Base-by-base conservation (phyloP, 768 basidiomycete genomes). In the Gelatoporia subvermispora region DNA sequence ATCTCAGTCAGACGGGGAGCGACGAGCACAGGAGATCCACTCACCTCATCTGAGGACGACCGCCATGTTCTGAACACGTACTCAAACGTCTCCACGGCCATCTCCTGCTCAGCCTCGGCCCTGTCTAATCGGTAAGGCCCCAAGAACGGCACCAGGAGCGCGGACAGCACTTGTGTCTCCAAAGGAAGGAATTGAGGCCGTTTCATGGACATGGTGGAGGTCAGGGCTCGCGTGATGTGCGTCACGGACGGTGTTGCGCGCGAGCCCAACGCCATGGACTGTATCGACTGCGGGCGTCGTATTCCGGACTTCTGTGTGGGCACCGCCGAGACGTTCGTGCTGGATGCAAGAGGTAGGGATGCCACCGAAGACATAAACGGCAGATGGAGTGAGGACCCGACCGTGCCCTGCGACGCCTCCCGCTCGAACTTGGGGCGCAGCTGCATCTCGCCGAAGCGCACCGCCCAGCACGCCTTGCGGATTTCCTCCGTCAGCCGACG, bases 81-180 rank as follows among this genome's bases (percentile, higher is more conserved):
- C 49, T 85, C 82, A 53, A 86, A 87, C 0, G 76, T 66, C 45
- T 86, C 85, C 15, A 83, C 62, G 0, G 85, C 76, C 15, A 71
- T 65, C 55, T 68, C 70, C 45, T 74, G 72, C 49, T 87, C 85
- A 35, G 79, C 73, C 22, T 80, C 78, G 3, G 68, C 47, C 25
- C 62, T 57, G 2, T 60, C 46, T 3, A 69, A 68, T 17, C 57
- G 61, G 11, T 70, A 65, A 7, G 60, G 65, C 4, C 64, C 65
- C 5, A 79, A 52, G 51, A 86, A 86, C 0, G 85, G 82, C 5
- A 64, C 66, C 18, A 85, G 64, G 8, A 88, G 64, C 0, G 78
- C 73, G 0, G 81, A 79, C 8, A 86, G 67, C 0, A 86, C 78
- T 35, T 80, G 70, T 7, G 60, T 62, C 62, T 89, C 84, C 43